Base-by-base conservation (phyloP, 495 filamentous ascomycete genomes). In the Lichenothelia convexa region DNA sequence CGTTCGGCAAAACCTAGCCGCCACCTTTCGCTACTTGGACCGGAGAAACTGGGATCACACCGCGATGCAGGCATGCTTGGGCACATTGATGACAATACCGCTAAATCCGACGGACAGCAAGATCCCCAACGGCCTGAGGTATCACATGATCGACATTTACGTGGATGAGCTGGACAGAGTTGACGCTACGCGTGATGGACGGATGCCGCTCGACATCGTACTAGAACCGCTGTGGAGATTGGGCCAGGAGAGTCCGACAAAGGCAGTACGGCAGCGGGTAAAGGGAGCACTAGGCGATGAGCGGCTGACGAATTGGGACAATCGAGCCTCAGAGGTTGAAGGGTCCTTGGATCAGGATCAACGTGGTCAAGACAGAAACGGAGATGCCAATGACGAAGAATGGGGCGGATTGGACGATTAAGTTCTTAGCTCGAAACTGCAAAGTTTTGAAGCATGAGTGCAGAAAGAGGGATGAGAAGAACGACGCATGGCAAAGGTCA, bases 91-190 rank as follows among this genome's bases (percentile, higher is more conserved):
- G 36, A 39, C 41, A 11, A 41, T 67, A n/a, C 62, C 65, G 26
- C 45, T 67, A 35, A 57, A 56, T 51, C 34, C 49, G 3, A 56
- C 44, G 27, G 61, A 71, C 40, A 34, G 50, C 19, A 66, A 63
- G 43, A 51, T 85, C 4, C 77, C 85, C 1, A 78, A 86, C 47
- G 89, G 89, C 0, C 47, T 99, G 46, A 63, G 84, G 34, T 76
- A 86, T 51, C 89, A 99, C 56, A 64, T 93, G 16, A 50, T 87
- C 41, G 89, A 99, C 64, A 70, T 94, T 24, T 99, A 80, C 69
- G 64, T 92, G 23, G 77, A 80, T 38, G 71, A 64, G 18, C 57
- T 70, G 7, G 77, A 78, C 31, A 71, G 67, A 27, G 59, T 62
- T n/a, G 77, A 77, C 19, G 74, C 68, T 19, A 57, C 69, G 27